Evolutionary conservation across 768 basidiomycete species (phyloP).

Genomic region (Trametes meyenii): DNA sequence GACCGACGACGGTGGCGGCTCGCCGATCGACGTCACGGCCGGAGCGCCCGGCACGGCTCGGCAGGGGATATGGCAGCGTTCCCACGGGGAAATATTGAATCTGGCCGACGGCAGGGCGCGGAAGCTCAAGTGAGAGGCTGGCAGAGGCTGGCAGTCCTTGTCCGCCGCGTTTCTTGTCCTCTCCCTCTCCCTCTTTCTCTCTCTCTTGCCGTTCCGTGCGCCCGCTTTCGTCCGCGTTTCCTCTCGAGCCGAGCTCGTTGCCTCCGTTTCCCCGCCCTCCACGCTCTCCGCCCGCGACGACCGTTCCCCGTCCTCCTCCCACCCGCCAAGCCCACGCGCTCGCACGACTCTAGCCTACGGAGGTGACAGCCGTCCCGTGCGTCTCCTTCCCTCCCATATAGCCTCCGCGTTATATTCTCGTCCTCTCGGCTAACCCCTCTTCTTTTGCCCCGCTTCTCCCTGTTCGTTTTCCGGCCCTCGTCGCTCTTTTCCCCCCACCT

Average conservation of each 20-base stretch:
- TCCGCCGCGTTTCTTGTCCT: neutral
- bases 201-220: neutral
- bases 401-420: conserved; percentile 1
- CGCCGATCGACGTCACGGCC: neutral
- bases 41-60: neutral
- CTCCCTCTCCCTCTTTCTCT: neutral
- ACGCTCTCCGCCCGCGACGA: neutral
- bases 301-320: neutral
- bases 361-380: conserved; percentile 12
- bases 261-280: neutral
- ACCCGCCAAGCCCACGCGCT: conserved; percentile 13
- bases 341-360: conserved; percentile 7
- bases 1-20: neutral
- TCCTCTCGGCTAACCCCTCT: neutral
- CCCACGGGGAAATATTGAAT: conserved; percentile 7
- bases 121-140: neutral
- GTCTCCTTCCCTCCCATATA: conserved; percentile 5
- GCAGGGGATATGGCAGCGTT: conserved; percentile 1
- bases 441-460: neutral
- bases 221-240: neutral
- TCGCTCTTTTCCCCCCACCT: neutral
- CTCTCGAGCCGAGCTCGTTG: neutral
- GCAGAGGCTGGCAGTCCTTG: neutral
- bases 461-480: neutral
- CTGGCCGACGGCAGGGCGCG: neutral